Conservation (phyloP, 257 asterid genomes). For the Solanum clarkiae region DNA sequence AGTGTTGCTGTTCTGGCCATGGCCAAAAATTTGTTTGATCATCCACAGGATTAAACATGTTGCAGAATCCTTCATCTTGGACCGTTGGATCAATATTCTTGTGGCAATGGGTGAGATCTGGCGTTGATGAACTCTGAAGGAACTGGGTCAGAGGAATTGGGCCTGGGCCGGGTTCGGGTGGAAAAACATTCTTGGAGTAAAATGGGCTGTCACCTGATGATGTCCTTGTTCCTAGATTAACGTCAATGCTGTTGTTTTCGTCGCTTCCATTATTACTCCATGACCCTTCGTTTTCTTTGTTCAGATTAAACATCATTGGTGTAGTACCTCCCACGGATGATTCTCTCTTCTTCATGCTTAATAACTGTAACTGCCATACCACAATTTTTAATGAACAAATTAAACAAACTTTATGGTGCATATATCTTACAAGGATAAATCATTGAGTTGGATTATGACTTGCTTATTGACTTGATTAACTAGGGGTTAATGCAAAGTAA, state of each 20-base stretch:
- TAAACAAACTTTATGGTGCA: no score
- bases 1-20: slow-evolving; percentile 59
- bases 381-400: no score
- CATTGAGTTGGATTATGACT: not conserved
- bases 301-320: slow-evolving; percentile 25
- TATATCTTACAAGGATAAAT: not conserved
- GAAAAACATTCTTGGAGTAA: slow-evolving; percentile 14
- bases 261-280: slow-evolving; percentile 77
- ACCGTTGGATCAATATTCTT: slow-evolving; percentile 17
- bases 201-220: not conserved
- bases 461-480: not conserved
- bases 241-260: slow-evolving; percentile 45
- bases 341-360: slow-evolving; percentile 36
- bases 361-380: slow-evolving; percentile 30
- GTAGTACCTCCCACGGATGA: slow-evolving; percentile 24
- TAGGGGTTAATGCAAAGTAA: not conserved
- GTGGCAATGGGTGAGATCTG: slow-evolving; percentile 11
- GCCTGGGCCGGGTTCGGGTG: slow-evolving; percentile 6
- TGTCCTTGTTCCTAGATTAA: slow-evolving; percentile 27
- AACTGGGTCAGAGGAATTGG: slow-evolving; percentile 19
- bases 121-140: slow-evolving; percentile 24
- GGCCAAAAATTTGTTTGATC: slow-evolving; percentile 65
- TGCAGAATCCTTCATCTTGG: slow-evolving; percentile 38
- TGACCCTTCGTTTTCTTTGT: slow-evolving; percentile 55
- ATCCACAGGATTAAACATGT: slow-evolving; percentile 44